phyloP scores from a whole-genome alignment of 257 asterid species.

The Solanum rostratum region DNA sequence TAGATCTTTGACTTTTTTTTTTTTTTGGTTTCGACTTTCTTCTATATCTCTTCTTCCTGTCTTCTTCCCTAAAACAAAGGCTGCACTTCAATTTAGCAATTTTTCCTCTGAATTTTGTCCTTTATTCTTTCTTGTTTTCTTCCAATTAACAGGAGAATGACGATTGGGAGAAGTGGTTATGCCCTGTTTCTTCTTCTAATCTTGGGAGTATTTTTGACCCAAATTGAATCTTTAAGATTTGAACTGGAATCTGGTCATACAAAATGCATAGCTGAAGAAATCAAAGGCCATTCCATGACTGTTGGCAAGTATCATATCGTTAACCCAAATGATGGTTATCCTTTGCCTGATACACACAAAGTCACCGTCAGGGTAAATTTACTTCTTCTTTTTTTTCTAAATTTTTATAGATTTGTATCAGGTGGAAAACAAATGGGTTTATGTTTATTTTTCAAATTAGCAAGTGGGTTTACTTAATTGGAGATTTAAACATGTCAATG shows the following conservation, averaged over 20 bases:
- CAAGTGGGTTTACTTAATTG: not conserved
- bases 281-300: constrained; percentile 78
- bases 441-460: not conserved
- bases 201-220: constrained; percentile 23
- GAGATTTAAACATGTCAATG: not conserved
- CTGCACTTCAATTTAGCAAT: not conserved
- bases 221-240: constrained; percentile 67
- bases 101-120: not conserved
- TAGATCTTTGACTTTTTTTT: not conserved
- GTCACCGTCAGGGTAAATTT: constrained; percentile 65
- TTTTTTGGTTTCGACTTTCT: not conserved
- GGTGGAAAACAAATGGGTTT: not conserved
- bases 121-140: not conserved
- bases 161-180: not conserved
- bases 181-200: constrained; percentile 14
- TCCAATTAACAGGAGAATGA: not conserved
- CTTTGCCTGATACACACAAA: constrained; percentile 84
- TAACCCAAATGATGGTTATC: constrained; percentile 58
- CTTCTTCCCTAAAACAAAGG: not conserved
- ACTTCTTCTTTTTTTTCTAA: not conserved
- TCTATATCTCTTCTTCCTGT: not conserved
- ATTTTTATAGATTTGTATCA: not conserved
- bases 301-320: constrained; percentile 81
- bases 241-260: constrained; percentile 78
- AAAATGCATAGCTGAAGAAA: constrained; percentile 91